Percentiles rank a stretch among this genome's conserved stretches.
Conservation (phyloP, 768 basidiomycete genomes). For the Amanita fuliginea region DNA sequence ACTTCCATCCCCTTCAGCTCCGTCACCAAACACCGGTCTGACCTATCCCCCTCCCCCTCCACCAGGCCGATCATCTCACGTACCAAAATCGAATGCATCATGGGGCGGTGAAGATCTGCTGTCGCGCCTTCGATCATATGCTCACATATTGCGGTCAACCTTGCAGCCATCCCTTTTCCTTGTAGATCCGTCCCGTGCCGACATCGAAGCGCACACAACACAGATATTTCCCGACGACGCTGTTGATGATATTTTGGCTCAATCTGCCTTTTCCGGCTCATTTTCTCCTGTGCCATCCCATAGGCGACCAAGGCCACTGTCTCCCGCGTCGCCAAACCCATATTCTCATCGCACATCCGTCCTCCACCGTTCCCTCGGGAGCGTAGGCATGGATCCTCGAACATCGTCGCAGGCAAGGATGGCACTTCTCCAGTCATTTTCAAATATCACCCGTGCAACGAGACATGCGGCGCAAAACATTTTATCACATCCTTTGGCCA, state of each 20-base stretch:
- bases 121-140: constrained; percentile 61
- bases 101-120: constrained; percentile 90
- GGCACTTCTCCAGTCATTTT: constrained; percentile 87
- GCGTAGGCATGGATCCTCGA: constrained; percentile 38
- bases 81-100: constrained; percentile 35
- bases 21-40: constrained; percentile 21
- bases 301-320: constrained; percentile 60
- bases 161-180: constrained; percentile 82
- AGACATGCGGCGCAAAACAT: constrained; percentile 92
- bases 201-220: constrained; percentile 83
- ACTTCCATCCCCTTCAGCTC: constrained; percentile 20
- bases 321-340: constrained; percentile 34
- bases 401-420: constrained; percentile 61
- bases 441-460: constrained; percentile 87
- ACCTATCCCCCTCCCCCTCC: constrained; percentile 58
- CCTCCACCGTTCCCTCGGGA: constrained; percentile 67
- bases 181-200: constrained; percentile 86
- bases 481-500: constrained; percentile 89
- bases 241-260: constrained; percentile 77
- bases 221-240: constrained; percentile 79
- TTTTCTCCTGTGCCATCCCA: constrained; percentile 81
- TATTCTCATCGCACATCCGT: constrained; percentile 65
- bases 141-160: constrained; percentile 75
- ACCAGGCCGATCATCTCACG: constrained; percentile 29
- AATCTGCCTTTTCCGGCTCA: constrained; percentile 66